Base-by-base conservation (phyloP, 2,329 filamentous ascomycete genomes). In the Fusarium domesticum region DNA sequence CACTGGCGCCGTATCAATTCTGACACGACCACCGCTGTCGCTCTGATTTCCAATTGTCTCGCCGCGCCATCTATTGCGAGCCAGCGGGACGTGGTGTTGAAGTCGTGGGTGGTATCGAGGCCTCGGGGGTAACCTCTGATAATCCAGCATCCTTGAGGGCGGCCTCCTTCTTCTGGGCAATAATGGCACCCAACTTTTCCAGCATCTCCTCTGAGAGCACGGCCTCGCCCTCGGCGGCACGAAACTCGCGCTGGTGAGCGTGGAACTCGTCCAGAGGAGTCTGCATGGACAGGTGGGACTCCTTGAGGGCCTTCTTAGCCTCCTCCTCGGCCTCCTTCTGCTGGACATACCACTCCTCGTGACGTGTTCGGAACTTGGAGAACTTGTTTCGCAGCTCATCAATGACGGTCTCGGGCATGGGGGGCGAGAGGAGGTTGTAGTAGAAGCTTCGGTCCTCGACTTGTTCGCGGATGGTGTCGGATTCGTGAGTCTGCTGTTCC, bases 331-430 rank as follows among this genome's bases (percentile, higher is more conserved):
- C 69, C 65, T 81, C 73, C 73, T 84, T 85, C 68, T 74, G 70
- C 54, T 73, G 73, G 40, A 91, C 67, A 64, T 85, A 95, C 65
- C 85, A 85, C 35, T 78, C 71, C 51, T 90, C 86, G 70, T 95
- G 89, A 37, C 88, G 77, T 41, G 84, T 89, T 61, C 90, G 78
- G 80, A 91, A 93, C 59, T 78, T 81, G 57, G 84, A 87, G 76
- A 84, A 95, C 64, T 83, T 85, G 73, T 87, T 85, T 63, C 90
- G 79, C 63, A 97, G 75, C 74, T 97, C 92, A 65, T 96, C 84
- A 54, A 95, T 77, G 30, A 96, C 78, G n/a, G 69, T 71, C 20
- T 75, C 69, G 5, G 92, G 90, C 77, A 96, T 89, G 12, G 92
- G 92, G 18, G 87, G 78, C 14, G 78, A 74, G 19, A 90, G 73